Evolutionary conservation across 202 grass and related monocot genomes (phyloP), one percentile per base, ranked within the genome.

Genomic region (Digitaria exilis): DNA sequence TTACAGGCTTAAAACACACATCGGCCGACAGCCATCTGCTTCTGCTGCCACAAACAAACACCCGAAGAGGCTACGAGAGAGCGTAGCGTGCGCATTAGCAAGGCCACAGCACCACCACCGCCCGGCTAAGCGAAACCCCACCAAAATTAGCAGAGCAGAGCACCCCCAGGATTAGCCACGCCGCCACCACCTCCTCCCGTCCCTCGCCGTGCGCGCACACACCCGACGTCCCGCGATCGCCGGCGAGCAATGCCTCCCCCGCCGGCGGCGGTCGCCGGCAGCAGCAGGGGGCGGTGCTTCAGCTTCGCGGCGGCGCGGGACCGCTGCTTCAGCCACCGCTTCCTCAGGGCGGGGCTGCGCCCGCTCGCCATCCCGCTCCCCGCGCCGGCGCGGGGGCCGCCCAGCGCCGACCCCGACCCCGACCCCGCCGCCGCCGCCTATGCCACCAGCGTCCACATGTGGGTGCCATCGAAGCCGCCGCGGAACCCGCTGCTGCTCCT

Each of bases 241-340:
- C 73, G 73, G 35, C 73, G 73, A 5, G 21, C 79, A 85, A 88
- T 82, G 88, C 91, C 91, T 78, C 86, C 80, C 76, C 77, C 83
- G 5, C 71, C 71, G 51, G 75, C 66, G 41, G 52, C 78, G 60
- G 21, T 32, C 48, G 64, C 78, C 65, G 72, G 57, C 71, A 24
- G n/a, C n/a, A n/a, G 45, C 39, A 77, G 44, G 66, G 70, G 85
- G 60, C 44, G 55, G 52, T 77, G 70, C 76, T 80, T 91, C 82
- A 98, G 95, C 90, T 84, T 98, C 87, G 92, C 95, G 22, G 90
- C 83, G 45, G 77, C 73, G 60, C 89, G 95, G 49, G 92, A 98
- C 69, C 68, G 84, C 39, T 98, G 91, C 89, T 91, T 90, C 69
- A 84, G 83, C 44, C 86, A 65, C 21, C 75, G 66, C 3, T 98